Evolutionary conservation across 2,329 filamentous ascomycete species (phyloP), one percentile per base, ranked within the genome.

Genomic region (Talaromyces sp.): DNA sequence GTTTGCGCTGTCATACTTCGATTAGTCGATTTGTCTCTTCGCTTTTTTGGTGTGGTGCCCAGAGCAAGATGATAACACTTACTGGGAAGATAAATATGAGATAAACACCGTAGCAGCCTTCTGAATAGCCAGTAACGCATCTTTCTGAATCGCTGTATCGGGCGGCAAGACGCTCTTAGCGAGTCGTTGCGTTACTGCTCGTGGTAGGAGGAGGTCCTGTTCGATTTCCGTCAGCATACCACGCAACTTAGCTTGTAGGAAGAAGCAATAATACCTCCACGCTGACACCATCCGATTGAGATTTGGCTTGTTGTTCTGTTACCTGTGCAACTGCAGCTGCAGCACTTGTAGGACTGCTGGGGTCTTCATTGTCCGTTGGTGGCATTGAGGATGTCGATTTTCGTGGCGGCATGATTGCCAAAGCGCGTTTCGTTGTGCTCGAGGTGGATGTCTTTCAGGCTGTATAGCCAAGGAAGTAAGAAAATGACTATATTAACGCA

Each of bases 91-190:
- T 57, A 89, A 77, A 73, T 89, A 88, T 67, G 85, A 89, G 19
- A 89, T 84, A 74, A 89, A 89, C 3, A 89, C 87, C 3, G 87
- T 89, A 33, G 87, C 87, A 67, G 85, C 86, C 72, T 89, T 89
- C 60, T 86, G 85, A 67, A 89, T 83, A 8, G 87, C 87, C 17
- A 87, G 77, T 3, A 89, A 77, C 11, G 87, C 87, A 77, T 89
- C 87, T 75, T 88, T 88, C 70, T 88, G 85, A 47, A 89, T 86
- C 57, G 85, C 83, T 17, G 87, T 89, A 73, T 89, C 89, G 4
- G 87, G 81, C 1, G 87, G 87, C 3, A 89, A 79, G 7, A 87
- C 86, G 64, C 86, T 84, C 75, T 88, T 88, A 13, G 86, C 85
- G 22, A 89, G 82, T 31, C 87, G 83, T 63, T 85, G 81, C 31